Percentiles rank a stretch among this genome's conserved stretches.
These are phyloP conservation scores for Colletotrichum tofieldiae DNA, from an alignment of 2,329 filamentous ascomycete genomes.

Conservation along the genomic window DNA sequence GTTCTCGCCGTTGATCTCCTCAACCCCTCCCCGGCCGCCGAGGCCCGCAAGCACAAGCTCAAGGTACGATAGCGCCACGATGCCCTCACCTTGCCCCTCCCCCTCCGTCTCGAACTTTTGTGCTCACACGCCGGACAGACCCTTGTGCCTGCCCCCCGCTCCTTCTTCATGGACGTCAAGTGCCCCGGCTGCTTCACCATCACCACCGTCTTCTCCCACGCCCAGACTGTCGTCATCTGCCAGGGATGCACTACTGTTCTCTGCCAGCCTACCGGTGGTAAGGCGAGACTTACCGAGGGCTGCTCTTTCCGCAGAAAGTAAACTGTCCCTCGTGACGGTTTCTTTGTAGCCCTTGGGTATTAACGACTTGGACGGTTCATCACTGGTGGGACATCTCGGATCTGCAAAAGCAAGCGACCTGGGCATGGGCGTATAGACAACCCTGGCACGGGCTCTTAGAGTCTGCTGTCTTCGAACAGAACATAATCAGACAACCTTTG, in stretches of 20 bases:
- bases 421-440: slow-evolving; percentile 67
- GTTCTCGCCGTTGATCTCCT: slow-evolving; percentile 99
- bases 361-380: slow-evolving; percentile 67
- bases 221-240: slow-evolving; percentile 99
- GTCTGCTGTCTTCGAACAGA: slow-evolving; percentile 56
- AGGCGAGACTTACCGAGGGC: slow-evolving; percentile 98
- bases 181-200: slow-evolving; percentile 99
- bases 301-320: slow-evolving; percentile 99
- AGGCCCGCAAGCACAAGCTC: slow-evolving; percentile 99
- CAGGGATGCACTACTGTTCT: slow-evolving; percentile 99
- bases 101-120: slow-evolving; percentile 18
- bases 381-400: slow-evolving; percentile 69
- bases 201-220: slow-evolving; percentile 99
- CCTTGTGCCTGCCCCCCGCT: slow-evolving; percentile 95
- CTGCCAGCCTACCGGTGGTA: slow-evolving; percentile 99
- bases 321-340: slow-evolving; percentile 67
- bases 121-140: slow-evolving; percentile 67
- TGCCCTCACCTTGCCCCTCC: slow-evolving; percentile 13
- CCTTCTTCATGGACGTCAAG: slow-evolving; percentile 99
- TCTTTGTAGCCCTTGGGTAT: slow-evolving; percentile 63
- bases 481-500: slow-evolving; percentile 64
- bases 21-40: slow-evolving; percentile 97
- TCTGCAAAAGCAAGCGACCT: slow-evolving; percentile 67
- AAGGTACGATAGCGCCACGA: slow-evolving; percentile 79
- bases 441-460: slow-evolving; percentile 54